phyloP scores from a whole-genome alignment of 1,139 yeast genomes.

The Blastobotrys proliferans region DNA sequence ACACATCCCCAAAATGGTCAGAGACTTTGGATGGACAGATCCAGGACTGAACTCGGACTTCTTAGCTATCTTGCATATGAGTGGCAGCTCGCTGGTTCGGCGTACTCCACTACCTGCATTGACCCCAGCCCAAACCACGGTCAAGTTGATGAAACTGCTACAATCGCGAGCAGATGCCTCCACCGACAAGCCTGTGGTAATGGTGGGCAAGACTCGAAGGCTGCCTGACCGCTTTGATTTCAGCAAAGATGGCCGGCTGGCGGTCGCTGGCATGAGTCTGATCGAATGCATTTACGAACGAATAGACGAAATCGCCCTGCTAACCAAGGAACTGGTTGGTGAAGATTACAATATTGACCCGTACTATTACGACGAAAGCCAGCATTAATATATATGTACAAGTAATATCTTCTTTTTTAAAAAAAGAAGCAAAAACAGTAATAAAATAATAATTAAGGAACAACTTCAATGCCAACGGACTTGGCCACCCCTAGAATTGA shows the following conservation, averaged over 20 bases:
- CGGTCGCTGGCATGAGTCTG: conserved; percentile 25
- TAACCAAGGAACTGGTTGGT: conserved; percentile 31
- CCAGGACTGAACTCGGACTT: conserved; percentile 26
- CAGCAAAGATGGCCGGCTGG: conserved; percentile 25
- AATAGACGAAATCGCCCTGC: conserved; percentile 26
- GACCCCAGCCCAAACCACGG: conserved; percentile 28
- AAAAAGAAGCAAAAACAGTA: too few relatives aligned
- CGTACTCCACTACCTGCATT: conserved; percentile 29
- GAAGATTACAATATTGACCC: conserved; percentile 19
- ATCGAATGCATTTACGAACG: conserved; percentile 28
- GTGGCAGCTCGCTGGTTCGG: conserved; percentile 25
- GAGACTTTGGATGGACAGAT: conserved; percentile 29
- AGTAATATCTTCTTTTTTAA: background rate
- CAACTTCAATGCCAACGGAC: conserved; percentile 81
- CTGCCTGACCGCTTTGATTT: conserved; percentile 3
- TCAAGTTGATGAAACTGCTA: conserved; percentile 9
- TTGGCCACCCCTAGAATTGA: conserved; percentile 82
- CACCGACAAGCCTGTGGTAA: background rate
- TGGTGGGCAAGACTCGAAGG: conserved; percentile 1
- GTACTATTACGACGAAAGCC: background rate
- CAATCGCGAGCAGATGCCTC: background rate
- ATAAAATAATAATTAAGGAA: conserved; percentile 43
- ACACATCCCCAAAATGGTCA: conserved; percentile 19
- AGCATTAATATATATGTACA: background rate
- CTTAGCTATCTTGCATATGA: conserved; percentile 29